Base-by-base conservation (phyloP, 2,329 filamentous ascomycete species). In the Hymenoscyphus albidus region DNA sequence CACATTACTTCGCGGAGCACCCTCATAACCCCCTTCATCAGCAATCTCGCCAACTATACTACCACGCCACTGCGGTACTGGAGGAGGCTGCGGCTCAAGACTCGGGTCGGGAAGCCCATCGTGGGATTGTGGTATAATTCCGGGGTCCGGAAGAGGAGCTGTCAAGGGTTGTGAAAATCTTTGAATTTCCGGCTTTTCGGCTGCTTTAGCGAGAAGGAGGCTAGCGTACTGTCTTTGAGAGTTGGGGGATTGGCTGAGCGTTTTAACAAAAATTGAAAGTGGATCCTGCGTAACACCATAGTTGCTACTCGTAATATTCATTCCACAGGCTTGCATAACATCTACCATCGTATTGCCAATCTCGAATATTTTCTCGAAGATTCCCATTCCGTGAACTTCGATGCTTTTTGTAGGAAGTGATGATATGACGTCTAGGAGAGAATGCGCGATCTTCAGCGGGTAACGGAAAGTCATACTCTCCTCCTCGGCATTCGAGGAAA, bases 401-500 rank as follows among this genome's bases (percentile, higher is more conserved):
- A 81, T 78, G 10, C 77, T 78, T 13, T 74, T 74, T 2, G 74
- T 76, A 0, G 80, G 79, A 1, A 82, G 72, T 5, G 75, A 76
- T 18, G 77, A 76, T 27, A 81, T 74, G 6, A 80, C 76, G 6
- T 74, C 76, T 0, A 85, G 78, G 1, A 87, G 80, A 59, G 86
- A 85, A 58, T 84, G 78, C 0, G 85, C 85, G n/a, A 88, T 85
- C 44, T 85, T 81, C 35, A 88, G 80, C 0, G 86, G 85, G 63
- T 85, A 88, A 39, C 81, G 80, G 76, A 87, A 87, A 40, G 80
- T 84, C 81, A 88, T 84, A 58, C 85, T 83, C 67, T 81, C 81
- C 64, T 89, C 83, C 6, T 80, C 76, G 0, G 86, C 80, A 2
- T 81, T 81, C 39, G 83, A 85, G 39, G 85, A 88, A 22, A 90